Evolutionary conservation across 2,329 filamentous ascomycete genomes (phyloP), one percentile per base, ranked within the genome.

Genomic region (Xylariaceae sp.): DNA sequence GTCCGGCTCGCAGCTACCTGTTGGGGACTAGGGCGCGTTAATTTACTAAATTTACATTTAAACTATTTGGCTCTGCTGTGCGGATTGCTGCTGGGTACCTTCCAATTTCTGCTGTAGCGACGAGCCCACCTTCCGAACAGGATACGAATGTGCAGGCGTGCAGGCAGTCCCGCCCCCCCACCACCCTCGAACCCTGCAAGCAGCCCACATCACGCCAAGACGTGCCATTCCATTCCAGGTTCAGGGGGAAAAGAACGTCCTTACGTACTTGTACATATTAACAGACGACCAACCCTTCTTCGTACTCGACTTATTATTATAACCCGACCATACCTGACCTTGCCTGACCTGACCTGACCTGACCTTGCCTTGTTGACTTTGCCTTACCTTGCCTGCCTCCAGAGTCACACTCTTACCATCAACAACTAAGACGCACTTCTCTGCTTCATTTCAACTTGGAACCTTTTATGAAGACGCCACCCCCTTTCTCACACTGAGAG

Each of bases 161-260:
- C 11, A 23, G 47, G 15, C 8, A 18, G 8, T 6, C 9, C 47
- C 15, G 15, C n/a, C 17, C 15, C 13, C n/a, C 7, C 44, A 8
- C 44, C 47, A 52, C 58, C 44, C 58, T 48, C 50, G 59, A 53
- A 54, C 45, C 58, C 56, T 59, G 56, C 56, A 48, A 52, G n/a
- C 51, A 55, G 52, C 53, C 58, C 62, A 62, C 56, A 23, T 48
- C 55, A 44, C 47, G 57, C 60, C 61, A 58, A 60, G 61, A 55
- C 23, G 58, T 54, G 34, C 58, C 55, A 62, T 53, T 51, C 57
- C 57, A 57, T 55, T 48, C 57, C 49, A 57, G 58, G 64, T 57
- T 65, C 64, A 62, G 58, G 62, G 62, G 55, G 56, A 63, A 64
- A 60, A 54, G 23, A 30, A 30, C 52, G 42, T 13, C 4, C 10